Percentiles rank a stretch among this genome's conserved stretches.
phyloP scores from a whole-genome alignment of 2,329 filamentous ascomycete species.

The Calonectria naviculata region DNA sequence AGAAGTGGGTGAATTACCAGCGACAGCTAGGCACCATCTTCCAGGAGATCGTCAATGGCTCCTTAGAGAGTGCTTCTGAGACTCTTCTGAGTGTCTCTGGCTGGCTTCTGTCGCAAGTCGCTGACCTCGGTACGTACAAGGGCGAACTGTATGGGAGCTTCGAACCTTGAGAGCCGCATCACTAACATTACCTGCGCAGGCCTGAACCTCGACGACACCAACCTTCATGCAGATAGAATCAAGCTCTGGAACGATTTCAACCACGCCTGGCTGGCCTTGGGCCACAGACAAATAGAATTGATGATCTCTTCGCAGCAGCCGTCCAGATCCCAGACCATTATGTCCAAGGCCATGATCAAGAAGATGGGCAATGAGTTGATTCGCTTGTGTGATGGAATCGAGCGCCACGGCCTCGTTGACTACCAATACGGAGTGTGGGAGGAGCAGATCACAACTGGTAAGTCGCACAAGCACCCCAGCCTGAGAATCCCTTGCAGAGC shows the following conservation, averaged over 20 bases:
- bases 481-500: conserved; percentile 10
- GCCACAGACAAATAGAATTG: conserved; percentile 86
- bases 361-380: conserved; percentile 87
- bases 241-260: conserved; percentile 96
- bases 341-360: conserved; percentile 76
- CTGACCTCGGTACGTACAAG: conserved; percentile 62
- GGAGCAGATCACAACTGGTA: conserved; percentile 88
- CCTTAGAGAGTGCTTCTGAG: conserved; percentile 62
- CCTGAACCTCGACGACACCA: conserved; percentile 84
- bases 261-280: conserved; percentile 85
- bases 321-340: conserved; percentile 69
- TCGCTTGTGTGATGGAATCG: conserved; percentile 84
- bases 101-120: conserved; percentile 67
- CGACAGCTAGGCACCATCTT: conserved; percentile 75
- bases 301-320: conserved; percentile 69
- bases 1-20: conserved; percentile 76
- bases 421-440: conserved; percentile 98
- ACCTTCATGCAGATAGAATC: conserved; percentile 79
- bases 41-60: conserved; percentile 71
- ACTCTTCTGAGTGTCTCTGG: conserved; percentile 64
- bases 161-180: background rate
- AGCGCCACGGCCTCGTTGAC: conserved; percentile 93
- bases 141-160: background rate
- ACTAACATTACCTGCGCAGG: conserved; percentile 62
- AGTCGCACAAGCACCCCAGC: conserved; percentile 51